Evolutionary conservation across 2,329 filamentous ascomycete genomes (phyloP).

Genomic region (Biscogniauxia marginata): DNA sequence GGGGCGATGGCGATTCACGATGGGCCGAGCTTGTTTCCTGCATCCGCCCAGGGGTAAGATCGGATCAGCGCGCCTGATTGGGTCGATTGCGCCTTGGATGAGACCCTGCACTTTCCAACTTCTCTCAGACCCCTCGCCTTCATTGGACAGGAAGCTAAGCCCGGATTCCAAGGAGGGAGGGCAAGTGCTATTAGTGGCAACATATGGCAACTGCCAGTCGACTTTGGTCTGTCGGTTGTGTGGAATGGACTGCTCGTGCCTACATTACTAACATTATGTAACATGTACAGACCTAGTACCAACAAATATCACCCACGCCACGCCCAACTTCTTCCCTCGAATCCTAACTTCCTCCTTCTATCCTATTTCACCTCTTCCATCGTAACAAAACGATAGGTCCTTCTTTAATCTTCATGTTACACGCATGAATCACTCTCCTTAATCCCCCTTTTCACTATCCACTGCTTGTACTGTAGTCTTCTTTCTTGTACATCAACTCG

Average conservation of each 20-base stretch:
- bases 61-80: slow-evolving; percentile 9
- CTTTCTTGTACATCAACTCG: slow-evolving; percentile 7
- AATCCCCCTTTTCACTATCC: slow-evolving; percentile 6
- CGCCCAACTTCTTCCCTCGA: background rate
- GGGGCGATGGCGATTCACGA: slow-evolving; percentile 1
- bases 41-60: slow-evolving; percentile 13
- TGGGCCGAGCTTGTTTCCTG: slow-evolving; percentile 18
- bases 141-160: background rate
- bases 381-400: too few relatives aligned
- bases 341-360: slow-evolving; percentile 4
- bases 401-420: slow-evolving; percentile 9
- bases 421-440: slow-evolving; percentile 18
- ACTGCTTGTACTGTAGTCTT: background rate
- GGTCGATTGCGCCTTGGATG: slow-evolving; percentile 14
- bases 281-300: background rate
- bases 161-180: background rate
- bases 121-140: background rate
- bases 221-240: background rate
- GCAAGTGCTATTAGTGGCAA: too few relatives aligned
- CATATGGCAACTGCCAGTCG: too few relatives aligned
- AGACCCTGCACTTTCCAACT: slow-evolving; percentile 11
- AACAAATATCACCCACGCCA: background rate
- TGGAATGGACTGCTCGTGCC: background rate
- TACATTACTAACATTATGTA: background rate
- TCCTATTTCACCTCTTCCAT: slow-evolving; percentile 10